Evolutionary conservation across 2,329 filamentous ascomycete species (phyloP).

Genomic region (Sporothrix brunneoviolacea): DNA sequence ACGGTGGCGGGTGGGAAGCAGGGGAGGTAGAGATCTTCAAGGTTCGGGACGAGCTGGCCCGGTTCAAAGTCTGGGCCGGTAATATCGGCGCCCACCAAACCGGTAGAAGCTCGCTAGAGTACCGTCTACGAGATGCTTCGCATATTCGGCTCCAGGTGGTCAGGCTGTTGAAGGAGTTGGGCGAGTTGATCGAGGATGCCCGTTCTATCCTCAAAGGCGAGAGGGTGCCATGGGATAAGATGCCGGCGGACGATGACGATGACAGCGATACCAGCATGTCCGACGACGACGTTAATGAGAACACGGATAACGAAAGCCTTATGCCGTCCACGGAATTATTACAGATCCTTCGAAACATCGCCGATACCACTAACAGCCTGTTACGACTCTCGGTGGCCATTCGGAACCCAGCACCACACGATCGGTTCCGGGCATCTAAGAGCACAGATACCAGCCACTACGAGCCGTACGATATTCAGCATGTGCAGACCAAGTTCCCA

Average conservation of each 20-base stretch:
- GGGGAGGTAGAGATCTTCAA: neutral
- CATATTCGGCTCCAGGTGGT: conserved; percentile 19
- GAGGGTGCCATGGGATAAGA: conserved; percentile 13
- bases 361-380: conserved; percentile 27
- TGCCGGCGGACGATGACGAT: neutral
- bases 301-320: conserved; percentile 10
- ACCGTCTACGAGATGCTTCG: conserved; percentile 20
- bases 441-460: conserved; percentile 19
- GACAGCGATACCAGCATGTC: neutral
- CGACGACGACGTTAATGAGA: neutral
- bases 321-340: conserved; percentile 17
- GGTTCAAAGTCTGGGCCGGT: conserved; percentile 20
- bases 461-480: conserved; percentile 22
- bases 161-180: conserved; percentile 21
- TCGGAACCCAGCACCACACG: conserved; percentile 30
- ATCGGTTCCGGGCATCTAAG: conserved; percentile 20
- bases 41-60: conserved; percentile 9
- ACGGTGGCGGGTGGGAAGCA: neutral
- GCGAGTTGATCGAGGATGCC: conserved; percentile 24
- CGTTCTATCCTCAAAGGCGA: conserved; percentile 17
- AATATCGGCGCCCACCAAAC: conserved; percentile 19
- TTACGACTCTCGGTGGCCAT: conserved; percentile 32
- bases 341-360: conserved; percentile 19
- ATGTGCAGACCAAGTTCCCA: conserved; percentile 27
- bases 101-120: conserved; percentile 19